Evolutionary conservation across 305 asterid genomes (phyloP).

Genomic region (Solanum hybrid): DNA sequence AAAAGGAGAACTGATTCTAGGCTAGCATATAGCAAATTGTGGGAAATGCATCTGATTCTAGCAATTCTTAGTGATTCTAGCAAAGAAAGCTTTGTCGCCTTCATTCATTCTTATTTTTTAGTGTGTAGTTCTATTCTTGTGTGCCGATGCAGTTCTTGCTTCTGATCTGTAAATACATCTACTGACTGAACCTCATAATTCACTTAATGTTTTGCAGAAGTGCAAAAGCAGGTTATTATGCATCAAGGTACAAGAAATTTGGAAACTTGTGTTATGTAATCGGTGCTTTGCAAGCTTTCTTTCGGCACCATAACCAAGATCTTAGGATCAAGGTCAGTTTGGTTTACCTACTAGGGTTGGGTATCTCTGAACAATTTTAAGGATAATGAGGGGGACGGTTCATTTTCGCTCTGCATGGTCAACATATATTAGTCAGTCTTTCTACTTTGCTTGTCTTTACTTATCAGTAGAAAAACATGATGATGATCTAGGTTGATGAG

Average conservation of each 20-base stretch:
- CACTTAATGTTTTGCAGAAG: constrained; percentile 44
- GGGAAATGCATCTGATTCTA: neutral
- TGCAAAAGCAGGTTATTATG: constrained; percentile 86
- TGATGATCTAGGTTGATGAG: constrained; percentile 45
- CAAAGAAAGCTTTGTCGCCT: neutral
- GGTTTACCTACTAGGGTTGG: neutral
- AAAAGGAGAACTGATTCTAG: neutral
- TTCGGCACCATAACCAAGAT: constrained; percentile 65
- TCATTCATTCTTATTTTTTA: neutral
- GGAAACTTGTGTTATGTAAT: constrained; percentile 84
- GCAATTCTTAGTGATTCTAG: neutral
- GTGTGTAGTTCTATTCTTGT: neutral
- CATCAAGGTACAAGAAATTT: constrained; percentile 77
- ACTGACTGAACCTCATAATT: neutral
- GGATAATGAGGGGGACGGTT: neutral
- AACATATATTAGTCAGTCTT: neutral
- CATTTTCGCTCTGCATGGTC: neutral
- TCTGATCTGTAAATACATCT: neutral
- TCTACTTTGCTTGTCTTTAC: neutral
- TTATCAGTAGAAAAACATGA: neutral
- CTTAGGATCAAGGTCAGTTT: constrained; percentile 64
- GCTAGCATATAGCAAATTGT: neutral
- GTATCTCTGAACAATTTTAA: neutral
- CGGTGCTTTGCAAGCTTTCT: constrained; percentile 81
- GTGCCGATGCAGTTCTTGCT: neutral